Evolutionary conservation across 2,329 filamentous ascomycete genomes (phyloP).

Genomic region (Colletotrichum cereale): DNA sequence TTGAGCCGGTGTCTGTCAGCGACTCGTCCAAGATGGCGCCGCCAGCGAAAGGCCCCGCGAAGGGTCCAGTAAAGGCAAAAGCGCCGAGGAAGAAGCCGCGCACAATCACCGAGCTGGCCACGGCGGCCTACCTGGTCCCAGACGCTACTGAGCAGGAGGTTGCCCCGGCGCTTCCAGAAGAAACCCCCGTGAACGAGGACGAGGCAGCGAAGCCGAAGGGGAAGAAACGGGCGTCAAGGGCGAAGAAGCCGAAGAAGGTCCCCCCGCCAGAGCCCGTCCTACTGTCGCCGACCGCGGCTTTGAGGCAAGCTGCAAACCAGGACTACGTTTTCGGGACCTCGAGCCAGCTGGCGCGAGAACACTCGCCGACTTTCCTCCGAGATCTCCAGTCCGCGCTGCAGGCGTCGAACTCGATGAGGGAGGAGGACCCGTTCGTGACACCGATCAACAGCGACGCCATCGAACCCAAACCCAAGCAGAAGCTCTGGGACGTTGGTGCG

Average conservation of each 20-base stretch:
- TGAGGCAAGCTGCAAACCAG: constrained; percentile 75
- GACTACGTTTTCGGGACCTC: constrained; percentile 89
- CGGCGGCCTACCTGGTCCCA: constrained; percentile 71
- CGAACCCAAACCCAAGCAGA: constrained; percentile 50
- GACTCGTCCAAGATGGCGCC: constrained; percentile 45
- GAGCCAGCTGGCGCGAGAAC: constrained; percentile 81
- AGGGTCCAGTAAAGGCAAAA: constrained; percentile 61
- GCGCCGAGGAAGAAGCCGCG: constrained; percentile 76
- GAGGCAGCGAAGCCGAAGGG: constrained; percentile 50
- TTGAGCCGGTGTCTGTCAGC: constrained; percentile 61
- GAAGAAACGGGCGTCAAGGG: constrained; percentile 52
- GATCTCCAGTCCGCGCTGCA: constrained; percentile 73
- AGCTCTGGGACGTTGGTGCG: constrained; percentile 79
- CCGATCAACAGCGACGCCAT: constrained; percentile 54
- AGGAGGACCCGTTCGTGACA: constrained; percentile 55
- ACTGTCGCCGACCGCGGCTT: constrained; percentile 76
- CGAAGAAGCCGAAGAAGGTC: constrained; percentile 53
- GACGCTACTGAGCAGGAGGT: constrained; percentile 49
- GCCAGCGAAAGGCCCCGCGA: constrained; percentile 51
- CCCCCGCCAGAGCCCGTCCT: constrained; percentile 63
- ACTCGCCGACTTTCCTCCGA: constrained; percentile 75
- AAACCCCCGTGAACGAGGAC: constrained; percentile 45
- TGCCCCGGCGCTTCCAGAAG: constrained; percentile 44
- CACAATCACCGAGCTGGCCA: constrained; percentile 84
- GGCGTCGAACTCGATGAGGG: constrained; percentile 62